phyloP scores from a whole-genome alignment of 768 basidiomycete genomes.

The Amanita rimosa region DNA sequence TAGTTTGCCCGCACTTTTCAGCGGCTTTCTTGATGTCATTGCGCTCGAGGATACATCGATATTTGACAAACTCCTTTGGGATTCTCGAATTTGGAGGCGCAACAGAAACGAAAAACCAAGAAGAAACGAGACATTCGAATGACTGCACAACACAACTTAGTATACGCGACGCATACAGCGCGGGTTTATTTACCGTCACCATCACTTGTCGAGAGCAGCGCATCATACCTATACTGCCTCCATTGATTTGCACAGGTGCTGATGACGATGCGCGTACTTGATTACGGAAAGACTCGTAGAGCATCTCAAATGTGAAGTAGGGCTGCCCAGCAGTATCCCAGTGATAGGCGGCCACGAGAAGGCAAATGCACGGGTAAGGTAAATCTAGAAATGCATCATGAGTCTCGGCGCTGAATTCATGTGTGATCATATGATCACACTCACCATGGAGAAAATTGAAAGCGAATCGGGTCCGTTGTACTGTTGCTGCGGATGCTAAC shows the following conservation, averaged over 20 bases:
- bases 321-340: conserved; percentile 66
- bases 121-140: conserved; percentile 57
- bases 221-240: conserved; percentile 68
- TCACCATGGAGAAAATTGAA: conserved; percentile 44
- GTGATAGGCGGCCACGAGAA: conserved; percentile 81
- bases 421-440: conserved; percentile 10
- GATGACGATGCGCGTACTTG: conserved; percentile 62
- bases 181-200: conserved; percentile 39
- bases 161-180: background rate
- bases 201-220: conserved; percentile 54
- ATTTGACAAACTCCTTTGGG: conserved; percentile 63
- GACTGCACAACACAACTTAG: conserved; percentile 33
- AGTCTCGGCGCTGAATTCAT: background rate
- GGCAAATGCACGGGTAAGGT: conserved; percentile 69
- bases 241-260: conserved; percentile 65
- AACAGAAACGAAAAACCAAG: conserved; percentile 44
- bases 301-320: conserved; percentile 84
- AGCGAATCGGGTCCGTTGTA: conserved; percentile 48
- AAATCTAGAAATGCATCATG: conserved; percentile 32
- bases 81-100: conserved; percentile 36
- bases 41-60: conserved; percentile 54
- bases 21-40: conserved; percentile 59
- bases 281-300: conserved; percentile 67
- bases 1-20: conserved; percentile 54
- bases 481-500: conserved; percentile 29